Conservation (phyloP, 495 filamentous ascomycete species). For the Aspergillus sclerotiicarbonarius region DNA sequence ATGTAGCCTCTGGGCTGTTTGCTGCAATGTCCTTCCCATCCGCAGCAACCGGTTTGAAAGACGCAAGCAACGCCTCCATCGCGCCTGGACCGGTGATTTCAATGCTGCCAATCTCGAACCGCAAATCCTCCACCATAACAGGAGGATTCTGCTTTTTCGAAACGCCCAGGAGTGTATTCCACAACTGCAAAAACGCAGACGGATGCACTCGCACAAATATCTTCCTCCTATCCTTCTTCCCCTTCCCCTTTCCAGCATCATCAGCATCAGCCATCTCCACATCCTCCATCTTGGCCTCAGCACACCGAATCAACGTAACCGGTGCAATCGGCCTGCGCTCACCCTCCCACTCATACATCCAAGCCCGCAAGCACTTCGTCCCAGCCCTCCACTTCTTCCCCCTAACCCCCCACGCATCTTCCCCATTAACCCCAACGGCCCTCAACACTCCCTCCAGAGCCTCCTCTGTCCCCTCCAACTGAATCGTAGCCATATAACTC, state of each 20-base stretch:
- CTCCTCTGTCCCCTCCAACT: slow-evolving; percentile 64
- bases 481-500: slow-evolving; percentile 90
- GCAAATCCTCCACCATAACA: slow-evolving; percentile 80
- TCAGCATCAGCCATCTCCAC: slow-evolving; percentile 34
- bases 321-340: slow-evolving; percentile 65
- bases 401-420: slow-evolving; percentile 56
- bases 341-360: slow-evolving; percentile 59
- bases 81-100: slow-evolving; percentile 81
- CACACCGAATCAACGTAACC: slow-evolving; percentile 70
- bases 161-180: slow-evolving; percentile 69
- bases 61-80: slow-evolving; percentile 73
- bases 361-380: slow-evolving; percentile 64
- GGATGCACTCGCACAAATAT: slow-evolving; percentile 81
- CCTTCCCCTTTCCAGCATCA: slow-evolving; percentile 20
- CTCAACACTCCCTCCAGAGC: slow-evolving; percentile 64
- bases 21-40: slow-evolving; percentile 22
- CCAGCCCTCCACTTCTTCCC: slow-evolving; percentile 76
- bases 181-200: slow-evolving; percentile 80
- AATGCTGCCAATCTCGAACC: slow-evolving; percentile 94
- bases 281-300: slow-evolving; percentile 28
- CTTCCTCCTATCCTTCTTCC: slow-evolving; percentile 50
- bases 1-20: slow-evolving; percentile 53
- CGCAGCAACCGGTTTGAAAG: slow-evolving; percentile 57
- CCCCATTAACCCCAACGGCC: slow-evolving; percentile 54
- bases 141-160: slow-evolving; percentile 69